Evolutionary conservation across 2,329 filamentous ascomycete genomes (phyloP).

Genomic region (Paecilomyces niveus): DNA sequence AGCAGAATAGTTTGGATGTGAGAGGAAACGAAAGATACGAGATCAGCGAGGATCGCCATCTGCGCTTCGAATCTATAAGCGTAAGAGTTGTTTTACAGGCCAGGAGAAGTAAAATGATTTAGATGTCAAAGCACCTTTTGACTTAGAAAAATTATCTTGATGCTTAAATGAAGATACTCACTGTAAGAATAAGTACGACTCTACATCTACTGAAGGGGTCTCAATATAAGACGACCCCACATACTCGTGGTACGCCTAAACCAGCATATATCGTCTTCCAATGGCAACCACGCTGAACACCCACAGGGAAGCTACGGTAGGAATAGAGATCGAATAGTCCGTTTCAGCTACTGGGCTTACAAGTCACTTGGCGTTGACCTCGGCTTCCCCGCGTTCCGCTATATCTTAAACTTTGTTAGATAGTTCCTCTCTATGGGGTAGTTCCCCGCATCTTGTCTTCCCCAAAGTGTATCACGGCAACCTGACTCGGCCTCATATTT

Average conservation of each 20-base stretch:
- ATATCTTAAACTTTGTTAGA: background rate
- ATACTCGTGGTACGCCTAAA: background rate
- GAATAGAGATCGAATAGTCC: background rate
- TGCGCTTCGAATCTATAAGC: background rate
- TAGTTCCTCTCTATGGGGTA: background rate
- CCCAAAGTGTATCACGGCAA: background rate
- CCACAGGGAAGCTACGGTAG: background rate
- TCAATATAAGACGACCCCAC: background rate
- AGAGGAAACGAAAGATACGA: slow-evolving; percentile 5
- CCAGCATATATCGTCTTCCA: background rate
- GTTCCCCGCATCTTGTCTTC: background rate
- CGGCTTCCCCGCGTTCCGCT: background rate
- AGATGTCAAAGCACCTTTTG: background rate
- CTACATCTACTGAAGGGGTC: background rate
- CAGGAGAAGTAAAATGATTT: background rate
- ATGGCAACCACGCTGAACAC: background rate
- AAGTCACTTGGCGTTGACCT: background rate
- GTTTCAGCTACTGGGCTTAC: background rate
- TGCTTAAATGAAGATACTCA: background rate
- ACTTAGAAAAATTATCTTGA: background rate
- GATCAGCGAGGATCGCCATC: background rate
- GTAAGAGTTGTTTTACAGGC: background rate
- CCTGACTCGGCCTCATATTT: background rate
- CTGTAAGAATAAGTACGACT: background rate
- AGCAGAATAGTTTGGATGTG: slow-evolving; percentile 1